Evolutionary conservation across 75 land plant genomes (phyloP).

Genomic region (Isoetes taiwanensis): DNA sequence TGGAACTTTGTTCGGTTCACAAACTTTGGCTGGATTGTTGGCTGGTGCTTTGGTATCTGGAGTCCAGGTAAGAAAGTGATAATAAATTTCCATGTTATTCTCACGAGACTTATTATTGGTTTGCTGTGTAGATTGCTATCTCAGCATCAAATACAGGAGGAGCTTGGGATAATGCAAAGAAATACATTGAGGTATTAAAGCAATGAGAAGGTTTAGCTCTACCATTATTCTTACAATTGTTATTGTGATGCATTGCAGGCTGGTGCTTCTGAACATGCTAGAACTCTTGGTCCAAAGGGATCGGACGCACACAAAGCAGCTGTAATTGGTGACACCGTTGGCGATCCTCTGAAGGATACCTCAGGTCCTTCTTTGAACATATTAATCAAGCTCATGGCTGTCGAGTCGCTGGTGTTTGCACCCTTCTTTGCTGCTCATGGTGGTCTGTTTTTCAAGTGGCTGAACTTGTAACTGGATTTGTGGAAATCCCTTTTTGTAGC

Average conservation of each 20-base stretch:
- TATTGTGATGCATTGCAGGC: constrained; percentile 27
- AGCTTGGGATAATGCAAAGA: constrained; percentile 73
- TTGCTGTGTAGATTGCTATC: constrained; percentile 39
- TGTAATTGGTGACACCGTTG: constrained; percentile 61
- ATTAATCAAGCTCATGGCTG: constrained; percentile 66
- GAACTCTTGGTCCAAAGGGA: constrained; percentile 49
- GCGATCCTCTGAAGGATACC: constrained; percentile 61
- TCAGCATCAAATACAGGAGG: constrained; percentile 70
- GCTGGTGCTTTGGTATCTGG: constrained; percentile 35
- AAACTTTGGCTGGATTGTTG: constrained; percentile 44
- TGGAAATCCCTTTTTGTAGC: too few relatives aligned
- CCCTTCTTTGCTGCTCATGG: constrained; percentile 58
- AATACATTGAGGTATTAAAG: constrained; percentile 75
- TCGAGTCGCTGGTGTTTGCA: constrained; percentile 58
- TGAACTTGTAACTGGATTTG: too few relatives aligned
- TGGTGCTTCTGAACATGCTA: constrained; percentile 47
- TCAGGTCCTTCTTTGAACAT: constrained; percentile 64
- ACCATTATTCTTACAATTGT: too few relatives aligned
- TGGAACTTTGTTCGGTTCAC: constrained; percentile 52
- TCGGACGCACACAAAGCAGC: constrained; percentile 63
- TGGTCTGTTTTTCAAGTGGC: constrained; percentile 32
- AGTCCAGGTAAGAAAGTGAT: constrained; percentile 22
- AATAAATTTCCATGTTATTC: background rate
- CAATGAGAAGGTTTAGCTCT: too few relatives aligned
- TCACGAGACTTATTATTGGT: too few relatives aligned